Conservation (phyloP, 2,329 filamentous ascomycete genomes). For the Daldinia sp. region DNA sequence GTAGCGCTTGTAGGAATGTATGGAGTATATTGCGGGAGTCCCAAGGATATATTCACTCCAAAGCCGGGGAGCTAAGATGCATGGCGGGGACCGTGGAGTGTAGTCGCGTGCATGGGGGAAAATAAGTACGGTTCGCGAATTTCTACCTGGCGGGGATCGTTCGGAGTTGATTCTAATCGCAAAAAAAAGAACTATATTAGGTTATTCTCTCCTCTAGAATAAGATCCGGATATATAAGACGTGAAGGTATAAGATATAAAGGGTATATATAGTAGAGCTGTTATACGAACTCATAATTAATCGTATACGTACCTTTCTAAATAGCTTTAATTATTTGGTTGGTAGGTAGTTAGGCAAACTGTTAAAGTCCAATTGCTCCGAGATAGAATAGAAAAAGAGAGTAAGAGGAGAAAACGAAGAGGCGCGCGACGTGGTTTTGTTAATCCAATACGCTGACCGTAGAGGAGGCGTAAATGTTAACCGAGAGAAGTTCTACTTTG, state of each 20-base stretch:
- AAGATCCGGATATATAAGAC: background rate
- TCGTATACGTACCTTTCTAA: background rate
- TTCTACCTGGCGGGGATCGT: slow-evolving; percentile 24
- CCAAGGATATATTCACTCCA: slow-evolving; percentile 5
- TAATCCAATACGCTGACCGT: slow-evolving; percentile 12
- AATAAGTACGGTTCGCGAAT: slow-evolving; percentile 22
- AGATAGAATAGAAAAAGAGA: slow-evolving; percentile 1
- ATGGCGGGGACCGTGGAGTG: slow-evolving; percentile 30
- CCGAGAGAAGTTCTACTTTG: background rate
- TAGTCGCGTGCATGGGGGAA: slow-evolving; percentile 31
- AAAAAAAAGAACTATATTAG: slow-evolving; percentile 30
- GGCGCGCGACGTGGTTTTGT: slow-evolving; percentile 11
- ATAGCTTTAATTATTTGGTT: background rate
- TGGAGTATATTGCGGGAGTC: slow-evolving; percentile 14
- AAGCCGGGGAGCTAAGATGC: slow-evolving; percentile 15
- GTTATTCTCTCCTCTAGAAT: slow-evolving; percentile 4
- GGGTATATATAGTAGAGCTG: background rate
- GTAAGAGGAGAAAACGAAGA: slow-evolving; percentile 2
- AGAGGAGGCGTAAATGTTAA: slow-evolving; percentile 22
- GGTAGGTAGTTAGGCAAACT: slow-evolving; percentile 2
- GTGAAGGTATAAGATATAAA: too few species aligned
- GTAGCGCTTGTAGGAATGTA: slow-evolving; percentile 14
- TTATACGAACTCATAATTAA: background rate
- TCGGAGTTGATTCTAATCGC: slow-evolving; percentile 30
- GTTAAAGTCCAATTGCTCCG: slow-evolving; percentile 16